Evolutionary conservation across 179 eudicot genomes (phyloP).

Genomic region (Spergularia azorica): DNA sequence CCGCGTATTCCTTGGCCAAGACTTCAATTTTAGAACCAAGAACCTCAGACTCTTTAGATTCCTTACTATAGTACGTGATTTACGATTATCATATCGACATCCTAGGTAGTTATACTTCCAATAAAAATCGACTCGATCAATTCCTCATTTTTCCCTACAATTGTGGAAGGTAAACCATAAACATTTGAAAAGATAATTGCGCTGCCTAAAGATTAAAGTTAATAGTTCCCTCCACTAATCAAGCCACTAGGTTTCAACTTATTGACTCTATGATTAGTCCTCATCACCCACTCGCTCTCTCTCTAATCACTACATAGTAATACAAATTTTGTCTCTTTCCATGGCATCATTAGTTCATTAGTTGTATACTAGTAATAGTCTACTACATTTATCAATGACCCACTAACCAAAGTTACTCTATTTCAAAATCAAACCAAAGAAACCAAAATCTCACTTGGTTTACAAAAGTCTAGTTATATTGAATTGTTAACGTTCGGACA

Average conservation of each 20-base stretch:
- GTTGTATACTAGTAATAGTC: not conserved
- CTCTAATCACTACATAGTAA: constrained; percentile 1
- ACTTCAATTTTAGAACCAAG: too few species aligned
- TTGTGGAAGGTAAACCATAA: not conserved
- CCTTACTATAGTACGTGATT: too few species aligned
- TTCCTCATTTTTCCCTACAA: not conserved
- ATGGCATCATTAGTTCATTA: constrained; percentile 7
- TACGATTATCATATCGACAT: too few species aligned
- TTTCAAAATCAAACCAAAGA: not conserved
- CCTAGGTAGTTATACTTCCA: too few species aligned
- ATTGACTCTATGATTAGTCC: constrained; percentile 7
- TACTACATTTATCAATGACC: constrained; percentile 10
- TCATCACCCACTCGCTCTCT: not conserved
- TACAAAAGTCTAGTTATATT: too few species aligned
- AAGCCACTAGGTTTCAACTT: constrained; percentile 22
- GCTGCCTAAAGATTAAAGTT: not conserved
- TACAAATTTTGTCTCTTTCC: constrained; percentile 20
- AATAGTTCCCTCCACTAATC: constrained; percentile 29
- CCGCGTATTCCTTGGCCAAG: too few species aligned
- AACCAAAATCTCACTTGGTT: not conserved
- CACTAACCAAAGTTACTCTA: constrained; percentile 6
- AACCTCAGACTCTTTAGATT: too few species aligned
- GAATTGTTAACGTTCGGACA: too few species aligned
- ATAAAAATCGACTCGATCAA: too few species aligned
- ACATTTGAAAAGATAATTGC: not conserved